These are phyloP conservation scores for Fragilaria radians DNA, from an alignment of 108 stramenopile species.

Conservation along the genomic window DNA sequence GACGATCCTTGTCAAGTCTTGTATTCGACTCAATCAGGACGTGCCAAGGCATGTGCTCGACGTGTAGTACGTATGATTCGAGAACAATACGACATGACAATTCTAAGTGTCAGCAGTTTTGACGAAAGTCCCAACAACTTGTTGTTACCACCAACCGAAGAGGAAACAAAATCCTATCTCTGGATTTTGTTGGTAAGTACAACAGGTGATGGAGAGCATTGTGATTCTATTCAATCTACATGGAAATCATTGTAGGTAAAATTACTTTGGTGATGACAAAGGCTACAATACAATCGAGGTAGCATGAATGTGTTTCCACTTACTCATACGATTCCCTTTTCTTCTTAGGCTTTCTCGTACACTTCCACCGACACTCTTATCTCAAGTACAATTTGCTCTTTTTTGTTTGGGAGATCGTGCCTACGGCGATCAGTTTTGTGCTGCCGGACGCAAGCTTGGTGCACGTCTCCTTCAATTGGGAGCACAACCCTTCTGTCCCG, in stretches of 20 bases:
- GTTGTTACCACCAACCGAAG: no score
- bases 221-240: conserved; percentile 54
- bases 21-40: conserved; percentile 72
- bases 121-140: no score
- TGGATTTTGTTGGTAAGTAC: conserved; percentile 71
- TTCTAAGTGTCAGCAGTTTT: no score
- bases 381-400: conserved; percentile 43
- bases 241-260: conserved; percentile 42
- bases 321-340: conserved; percentile 1
- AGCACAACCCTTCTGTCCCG: conserved; percentile 38
- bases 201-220: conserved; percentile 81
- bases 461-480: conserved; percentile 71
- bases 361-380: conserved; percentile 30
- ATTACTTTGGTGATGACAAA: no score
- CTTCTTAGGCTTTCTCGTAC: conserved; percentile 49
- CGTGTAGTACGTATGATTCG: conserved; percentile 60
- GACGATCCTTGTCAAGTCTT: conserved; percentile 58
- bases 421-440: conserved; percentile 80
- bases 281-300: no score
- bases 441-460: conserved; percentile 76
- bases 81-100: conserved; percentile 11
- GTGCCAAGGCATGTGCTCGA: conserved; percentile 79
- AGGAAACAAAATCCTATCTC: conserved; percentile 11
- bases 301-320: conserved; percentile 1
- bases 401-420: conserved; percentile 82